Evolutionary conservation across 192 early-diverging fungal genomes (phyloP), one percentile per base, ranked within the genome.

Genomic region (Podila epicladia): DNA sequence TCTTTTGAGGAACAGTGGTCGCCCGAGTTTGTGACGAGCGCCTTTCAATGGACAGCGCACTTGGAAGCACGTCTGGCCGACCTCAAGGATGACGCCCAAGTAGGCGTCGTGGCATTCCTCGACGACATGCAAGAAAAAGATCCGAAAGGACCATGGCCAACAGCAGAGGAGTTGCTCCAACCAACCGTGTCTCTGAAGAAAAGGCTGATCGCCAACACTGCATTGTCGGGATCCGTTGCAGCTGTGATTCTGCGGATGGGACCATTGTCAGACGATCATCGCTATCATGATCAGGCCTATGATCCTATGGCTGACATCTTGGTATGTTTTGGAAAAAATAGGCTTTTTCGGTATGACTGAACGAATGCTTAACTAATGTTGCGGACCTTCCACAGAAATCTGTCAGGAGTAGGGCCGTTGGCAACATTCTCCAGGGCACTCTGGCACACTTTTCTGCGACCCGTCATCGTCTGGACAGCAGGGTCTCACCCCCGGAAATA

Each of bases 1-100:
- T 65, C 65, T 9, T 79, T 72, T 69, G 65, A 72, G 60, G 70
- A 72, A 22, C 76, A 67, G 41, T 79, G 76, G 76, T 68, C 70
- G 24, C 32, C 61, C 0, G 55, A 17, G 24, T 72, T 72, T 66
- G 26, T 79, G 26, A 24, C 20, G 19, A 61, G 60, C 5, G 59
- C 58, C 31, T 79, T 79, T 41, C 65, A 79, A 32, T 79, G 76
- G 76, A 79, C 76, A 19, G 28, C 64, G 19, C 76, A 79, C 33
- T 60, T 79, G 20, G n/a, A 38, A 13, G 48, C n/a, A 9, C 20
- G 70, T 13, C 38, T 79, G 22, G 28, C 9, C 26, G 29, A 33
- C 11, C 22, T 19, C 26, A 20, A 13, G 17, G 17, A 61, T 3
- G 59, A 61, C 29, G 28, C 26, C 24, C 59, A 31, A 13, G 5